These are phyloP conservation scores for Kuraishia borneana DNA, from an alignment of 805 yeast genomes.

Conservation along the genomic window DNA sequence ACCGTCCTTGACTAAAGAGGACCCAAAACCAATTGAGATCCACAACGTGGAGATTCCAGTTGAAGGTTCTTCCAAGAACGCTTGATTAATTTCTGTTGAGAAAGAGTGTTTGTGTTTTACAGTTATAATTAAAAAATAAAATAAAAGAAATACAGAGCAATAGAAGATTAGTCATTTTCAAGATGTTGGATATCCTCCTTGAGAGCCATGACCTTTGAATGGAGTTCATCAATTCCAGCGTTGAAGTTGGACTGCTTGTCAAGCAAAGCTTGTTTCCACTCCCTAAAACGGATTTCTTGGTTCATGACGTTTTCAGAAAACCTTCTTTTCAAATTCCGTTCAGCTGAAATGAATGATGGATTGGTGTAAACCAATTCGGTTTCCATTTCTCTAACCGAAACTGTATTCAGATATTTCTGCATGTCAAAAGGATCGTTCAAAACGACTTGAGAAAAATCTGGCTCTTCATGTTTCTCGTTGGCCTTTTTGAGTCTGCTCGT, in stretches of 20 bases:
- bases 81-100: background rate
- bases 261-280: slow-evolving; percentile 47
- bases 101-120: background rate
- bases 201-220: slow-evolving; percentile 22
- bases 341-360: slow-evolving; percentile 34
- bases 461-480: background rate
- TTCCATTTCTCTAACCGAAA: slow-evolving; percentile 26
- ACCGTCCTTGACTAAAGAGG: background rate
- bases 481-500: slow-evolving; percentile 24
- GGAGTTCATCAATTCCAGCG: slow-evolving; percentile 35
- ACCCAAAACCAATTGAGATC: background rate
- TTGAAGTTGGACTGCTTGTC: slow-evolving; percentile 46
- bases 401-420: slow-evolving; percentile 25
- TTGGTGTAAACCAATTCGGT: slow-evolving; percentile 26
- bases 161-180: slow-evolving; percentile 1
- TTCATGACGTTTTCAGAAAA: slow-evolving; percentile 28
- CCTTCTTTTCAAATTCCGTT: slow-evolving; percentile 28
- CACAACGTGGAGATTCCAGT: background rate
- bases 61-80: background rate
- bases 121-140: too few species aligned
- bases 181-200: slow-evolving; percentile 15
- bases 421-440: slow-evolving; percentile 18
- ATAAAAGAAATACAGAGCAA: background rate
- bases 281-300: slow-evolving; percentile 49
- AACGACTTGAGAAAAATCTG: background rate